Evolutionary conservation across 1,139 yeast genomes (phyloP), one percentile per base, ranked within the genome.

Genomic region (Geotrichum siamense): DNA sequence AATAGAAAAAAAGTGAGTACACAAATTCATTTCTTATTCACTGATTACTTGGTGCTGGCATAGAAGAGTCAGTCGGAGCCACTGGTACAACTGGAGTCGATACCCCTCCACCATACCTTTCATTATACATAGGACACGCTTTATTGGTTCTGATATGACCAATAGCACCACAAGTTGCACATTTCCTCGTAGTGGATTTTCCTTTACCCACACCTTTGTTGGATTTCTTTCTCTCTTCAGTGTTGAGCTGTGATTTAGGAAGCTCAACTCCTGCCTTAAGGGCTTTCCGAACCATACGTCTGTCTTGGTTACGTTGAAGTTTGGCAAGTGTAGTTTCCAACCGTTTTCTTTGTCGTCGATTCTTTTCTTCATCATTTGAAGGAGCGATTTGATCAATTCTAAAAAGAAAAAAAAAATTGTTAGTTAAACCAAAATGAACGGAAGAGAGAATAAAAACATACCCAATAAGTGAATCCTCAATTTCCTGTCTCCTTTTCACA

Each of bases 71-170:
- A 16, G 45, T 37, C 16, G 13, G 33, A 15, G 40, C 6, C 5
- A 17, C 16, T 13, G 40, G 41, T 17, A 28, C 40, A n/a, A 23
- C 37, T 4, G 39, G 37, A 20, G 34, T 39, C 10, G 36, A 28
- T 6, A 40, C 48, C 26, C 56, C 53, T 45, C 57, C 53, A 30
- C 58, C 51, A 44, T 59, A 58, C 27, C 59, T 47, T 49, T 67
- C 77, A 48, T 72, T 72, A 53, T 78, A 89, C 72, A 87, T 71
- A n/a, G 97, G 97, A 64, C 97, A 89, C 44, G 76, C 71, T 60
- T 82, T 82, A 62, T 86, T 87, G 8, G 97, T 89, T 58, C 94
- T 74, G 51, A 89, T 91, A 62, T 91, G 98, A 0, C 97, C 98
- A 55, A 83, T 74, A 2, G 91, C 94, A 22, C 97, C 97, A 71